These are phyloP conservation scores for Pulveroboletus sp. DNA, from an alignment of 768 basidiomycete species.

Conservation along the genomic window DNA sequence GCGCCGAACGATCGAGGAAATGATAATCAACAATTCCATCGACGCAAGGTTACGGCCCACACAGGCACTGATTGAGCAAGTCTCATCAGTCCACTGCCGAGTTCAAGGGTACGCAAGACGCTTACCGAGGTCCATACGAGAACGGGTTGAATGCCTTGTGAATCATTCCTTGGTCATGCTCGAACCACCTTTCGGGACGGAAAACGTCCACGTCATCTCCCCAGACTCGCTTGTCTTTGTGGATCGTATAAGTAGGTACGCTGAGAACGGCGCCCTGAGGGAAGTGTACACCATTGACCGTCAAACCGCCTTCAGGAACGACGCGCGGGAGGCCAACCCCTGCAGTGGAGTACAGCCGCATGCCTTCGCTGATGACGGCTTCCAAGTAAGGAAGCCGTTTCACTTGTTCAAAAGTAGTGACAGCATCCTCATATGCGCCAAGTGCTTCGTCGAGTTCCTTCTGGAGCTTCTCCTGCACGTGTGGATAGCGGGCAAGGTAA, in stretches of 20 bases:
- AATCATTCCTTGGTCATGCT: constrained; percentile 55
- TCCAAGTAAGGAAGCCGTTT: constrained; percentile 79
- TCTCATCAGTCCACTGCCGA: constrained; percentile 3
- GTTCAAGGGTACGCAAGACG: neutral
- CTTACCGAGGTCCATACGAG: constrained; percentile 72
- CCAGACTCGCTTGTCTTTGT: constrained; percentile 69
- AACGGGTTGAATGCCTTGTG: constrained; percentile 83
- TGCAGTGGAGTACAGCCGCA: constrained; percentile 82
- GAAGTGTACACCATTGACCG: constrained; percentile 47
- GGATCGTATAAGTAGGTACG: constrained; percentile 80
- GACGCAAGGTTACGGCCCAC: constrained; percentile 80
- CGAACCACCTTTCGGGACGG: constrained; percentile 85
- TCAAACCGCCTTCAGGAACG: constrained; percentile 70
- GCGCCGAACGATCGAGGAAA: constrained; percentile 70
- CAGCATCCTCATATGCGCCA: constrained; percentile 53
- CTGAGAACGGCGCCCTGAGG: constrained; percentile 69
- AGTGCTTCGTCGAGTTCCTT: constrained; percentile 64
- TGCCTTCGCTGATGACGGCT: constrained; percentile 81
- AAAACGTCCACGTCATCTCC: constrained; percentile 71
- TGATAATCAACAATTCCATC: constrained; percentile 74
- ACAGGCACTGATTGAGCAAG: constrained; percentile 51
- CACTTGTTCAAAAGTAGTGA: constrained; percentile 60
- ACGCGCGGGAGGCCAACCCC: constrained; percentile 81
- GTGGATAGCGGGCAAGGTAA: constrained; percentile 67
- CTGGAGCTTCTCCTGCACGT: constrained; percentile 66